A percentile compares a stretch with the other conserved stretches of the same genome.
Conservation (phyloP, 2,329 filamentous ascomycete genomes). For the Aureobasidium subglaciale region DNA sequence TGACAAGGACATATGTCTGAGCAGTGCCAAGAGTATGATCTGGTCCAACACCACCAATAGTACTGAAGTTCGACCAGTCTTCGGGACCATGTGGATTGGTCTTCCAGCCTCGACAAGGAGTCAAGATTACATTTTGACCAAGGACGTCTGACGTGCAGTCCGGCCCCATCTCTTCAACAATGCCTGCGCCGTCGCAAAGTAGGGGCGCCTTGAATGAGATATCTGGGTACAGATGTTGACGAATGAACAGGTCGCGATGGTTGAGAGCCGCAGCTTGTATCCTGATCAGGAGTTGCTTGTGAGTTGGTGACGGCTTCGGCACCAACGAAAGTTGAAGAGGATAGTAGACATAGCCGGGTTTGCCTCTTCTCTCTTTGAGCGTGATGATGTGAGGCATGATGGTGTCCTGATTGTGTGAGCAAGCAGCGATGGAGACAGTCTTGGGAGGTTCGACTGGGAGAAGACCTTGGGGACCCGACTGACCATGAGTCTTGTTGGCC, state of each 20-base stretch:
- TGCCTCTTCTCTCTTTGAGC: conserved; percentile 61
- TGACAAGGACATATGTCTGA: conserved; percentile 61
- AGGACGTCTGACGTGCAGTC: conserved; percentile 45
- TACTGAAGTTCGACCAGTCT: conserved; percentile 45
- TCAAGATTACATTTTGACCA: conserved; percentile 62
- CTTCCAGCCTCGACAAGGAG: conserved; percentile 68
- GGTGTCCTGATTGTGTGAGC: too few species aligned
- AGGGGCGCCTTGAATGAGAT: conserved; percentile 70
- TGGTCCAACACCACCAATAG: conserved; percentile 57
- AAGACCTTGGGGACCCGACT: too few species aligned
- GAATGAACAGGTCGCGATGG: conserved; percentile 84
- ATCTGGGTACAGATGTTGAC: conserved; percentile 76
- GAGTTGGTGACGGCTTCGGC: conserved; percentile 54
- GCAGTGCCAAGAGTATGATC: conserved; percentile 56
- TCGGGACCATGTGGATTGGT: conserved; percentile 64
- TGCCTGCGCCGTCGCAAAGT: conserved; percentile 69
- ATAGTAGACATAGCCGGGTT: conserved; percentile 77
- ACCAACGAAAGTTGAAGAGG: conserved; percentile 50
- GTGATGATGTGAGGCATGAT: conserved; percentile 48
- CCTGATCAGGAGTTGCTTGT: conserved; percentile 60
- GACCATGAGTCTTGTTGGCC: too few species aligned
- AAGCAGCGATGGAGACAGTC: too few species aligned
- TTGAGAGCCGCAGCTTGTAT: conserved; percentile 75
- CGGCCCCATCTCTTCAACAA: conserved; percentile 56
- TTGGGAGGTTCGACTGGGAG: too few species aligned